These are phyloP conservation scores for Fomitopsis schrenkii DNA, from an alignment of 1,284 basidiomycete species.

Conservation along the genomic window DNA sequence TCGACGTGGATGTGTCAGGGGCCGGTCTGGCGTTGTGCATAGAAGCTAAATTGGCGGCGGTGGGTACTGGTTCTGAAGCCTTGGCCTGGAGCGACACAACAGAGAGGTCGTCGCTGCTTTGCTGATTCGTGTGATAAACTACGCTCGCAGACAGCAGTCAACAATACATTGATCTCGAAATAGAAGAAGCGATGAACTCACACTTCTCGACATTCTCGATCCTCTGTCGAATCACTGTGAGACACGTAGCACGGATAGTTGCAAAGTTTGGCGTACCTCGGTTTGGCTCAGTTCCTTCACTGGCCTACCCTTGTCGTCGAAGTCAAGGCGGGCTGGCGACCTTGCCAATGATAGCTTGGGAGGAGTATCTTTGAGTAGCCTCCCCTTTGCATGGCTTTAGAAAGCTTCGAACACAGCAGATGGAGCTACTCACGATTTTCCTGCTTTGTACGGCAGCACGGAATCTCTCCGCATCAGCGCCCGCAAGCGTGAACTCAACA, in stretches of 20 bases:
- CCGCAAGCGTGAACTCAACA: constrained; percentile 33
- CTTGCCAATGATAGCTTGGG: constrained; percentile 17
- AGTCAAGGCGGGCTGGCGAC: constrained; percentile 14
- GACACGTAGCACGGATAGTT: neutral
- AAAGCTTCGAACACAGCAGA: neutral
- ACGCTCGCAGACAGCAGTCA: neutral
- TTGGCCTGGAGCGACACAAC: neutral
- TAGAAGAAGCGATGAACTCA: constrained; percentile 1
- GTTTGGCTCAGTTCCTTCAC: constrained; percentile 15
- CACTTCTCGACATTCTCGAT: constrained; percentile 18
- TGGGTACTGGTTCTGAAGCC: neutral
- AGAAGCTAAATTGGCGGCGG: neutral
- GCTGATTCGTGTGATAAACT: constrained; percentile 4
- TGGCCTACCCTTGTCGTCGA: constrained; percentile 13
- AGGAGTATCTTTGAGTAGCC: neutral
- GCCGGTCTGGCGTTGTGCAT: neutral
- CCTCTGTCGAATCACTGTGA: constrained; percentile 6
- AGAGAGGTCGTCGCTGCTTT: constrained; percentile 8
- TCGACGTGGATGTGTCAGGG: too few species aligned
- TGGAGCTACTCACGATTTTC: constrained; percentile 33
- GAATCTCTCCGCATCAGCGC: constrained; percentile 33
- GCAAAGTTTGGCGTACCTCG: constrained; percentile 9
- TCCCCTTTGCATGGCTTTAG: neutral
- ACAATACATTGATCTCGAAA: neutral
- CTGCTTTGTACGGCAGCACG: constrained; percentile 35